Conservation (phyloP, 2,329 filamentous ascomycete species). For the Pseudopyricularia cyperi region DNA sequence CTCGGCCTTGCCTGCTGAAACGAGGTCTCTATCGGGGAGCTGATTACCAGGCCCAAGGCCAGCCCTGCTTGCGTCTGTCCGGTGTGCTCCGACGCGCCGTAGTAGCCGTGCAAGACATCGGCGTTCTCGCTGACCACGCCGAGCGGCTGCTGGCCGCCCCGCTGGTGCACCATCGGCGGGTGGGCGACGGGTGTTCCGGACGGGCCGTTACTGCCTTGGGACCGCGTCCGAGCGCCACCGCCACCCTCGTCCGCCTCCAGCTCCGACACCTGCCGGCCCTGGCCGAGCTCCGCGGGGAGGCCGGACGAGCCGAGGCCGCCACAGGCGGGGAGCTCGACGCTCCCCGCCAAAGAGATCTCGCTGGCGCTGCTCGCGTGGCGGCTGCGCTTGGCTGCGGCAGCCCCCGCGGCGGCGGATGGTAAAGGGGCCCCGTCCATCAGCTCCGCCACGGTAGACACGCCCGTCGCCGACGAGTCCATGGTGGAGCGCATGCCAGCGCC, state of each 20-base stretch:
- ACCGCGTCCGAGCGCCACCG: slow-evolving; percentile 14
- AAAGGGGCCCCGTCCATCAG: background rate
- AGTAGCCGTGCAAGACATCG: slow-evolving; percentile 31
- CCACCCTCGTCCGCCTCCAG: slow-evolving; percentile 17
- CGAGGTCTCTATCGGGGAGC: slow-evolving; percentile 3
- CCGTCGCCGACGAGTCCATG: slow-evolving; percentile 22
- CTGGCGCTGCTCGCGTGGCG: slow-evolving; percentile 31
- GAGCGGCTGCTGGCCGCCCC: slow-evolving; percentile 11
- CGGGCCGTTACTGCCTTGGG: slow-evolving; percentile 4
- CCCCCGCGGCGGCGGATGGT: slow-evolving; percentile 1
- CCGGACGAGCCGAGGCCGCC: slow-evolving; percentile 10
- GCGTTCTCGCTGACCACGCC: slow-evolving; percentile 25
- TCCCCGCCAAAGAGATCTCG: slow-evolving; percentile 25
- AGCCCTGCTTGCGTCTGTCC: slow-evolving; percentile 26
- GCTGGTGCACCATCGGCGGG: slow-evolving; percentile 10
- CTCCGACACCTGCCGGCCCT: slow-evolving; percentile 19
- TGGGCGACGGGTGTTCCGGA: background rate
- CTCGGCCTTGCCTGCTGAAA: background rate
- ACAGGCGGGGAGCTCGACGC: slow-evolving; percentile 11
- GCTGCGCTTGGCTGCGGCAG: slow-evolving; percentile 14
- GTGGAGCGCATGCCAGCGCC: slow-evolving; percentile 14
- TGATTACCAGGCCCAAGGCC: slow-evolving; percentile 3
- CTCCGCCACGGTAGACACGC: background rate
- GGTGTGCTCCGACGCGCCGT: slow-evolving; percentile 25
- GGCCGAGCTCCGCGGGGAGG: slow-evolving; percentile 23